Conservation (phyloP, 495 filamentous ascomycete species). For the Xanthoparmelia taractica region DNA sequence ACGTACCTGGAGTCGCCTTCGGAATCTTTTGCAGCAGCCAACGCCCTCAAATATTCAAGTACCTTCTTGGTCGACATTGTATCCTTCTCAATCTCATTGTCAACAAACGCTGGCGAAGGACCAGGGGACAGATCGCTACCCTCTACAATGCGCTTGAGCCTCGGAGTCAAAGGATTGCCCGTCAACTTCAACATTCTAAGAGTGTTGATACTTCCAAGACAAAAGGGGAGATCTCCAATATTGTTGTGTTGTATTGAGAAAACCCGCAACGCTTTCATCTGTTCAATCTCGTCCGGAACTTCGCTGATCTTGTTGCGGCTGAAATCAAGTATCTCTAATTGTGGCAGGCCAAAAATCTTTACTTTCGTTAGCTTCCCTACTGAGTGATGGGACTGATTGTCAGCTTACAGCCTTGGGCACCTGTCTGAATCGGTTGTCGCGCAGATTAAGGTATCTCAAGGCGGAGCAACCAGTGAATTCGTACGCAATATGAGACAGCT, state of each 20-base stretch:
- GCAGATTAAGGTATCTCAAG: conserved; percentile 89
- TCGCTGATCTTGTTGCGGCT: conserved; percentile 73
- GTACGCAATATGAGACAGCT: conserved; percentile 65
- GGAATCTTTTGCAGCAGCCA: conserved; percentile 53
- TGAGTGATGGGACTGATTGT: conserved; percentile 4
- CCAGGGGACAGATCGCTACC: conserved; percentile 37
- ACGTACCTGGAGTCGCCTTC: conserved; percentile 59
- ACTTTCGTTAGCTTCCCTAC: conserved; percentile 27
- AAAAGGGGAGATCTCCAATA: conserved; percentile 72
- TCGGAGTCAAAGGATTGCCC: conserved; percentile 64
- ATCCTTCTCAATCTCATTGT: conserved; percentile 55
- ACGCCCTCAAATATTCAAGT: conserved; percentile 66
- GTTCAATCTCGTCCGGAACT: conserved; percentile 72
- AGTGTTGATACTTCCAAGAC: conserved; percentile 79
- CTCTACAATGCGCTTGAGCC: conserved; percentile 40
- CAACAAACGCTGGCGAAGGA: conserved; percentile 17
- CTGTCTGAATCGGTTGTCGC: conserved; percentile 77
- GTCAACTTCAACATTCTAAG: conserved; percentile 80
- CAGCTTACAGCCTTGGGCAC: conserved; percentile 73
- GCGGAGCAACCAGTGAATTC: conserved; percentile 80
- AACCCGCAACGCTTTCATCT: conserved; percentile 66
- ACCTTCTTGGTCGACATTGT: conserved; percentile 62
- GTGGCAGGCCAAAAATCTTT: conserved; percentile 70
- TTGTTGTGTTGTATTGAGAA: conserved; percentile 76
- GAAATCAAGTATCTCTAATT: conserved; percentile 87